Evolutionary conservation across 2,329 filamentous ascomycete species (phyloP).

Genomic region (Botrytis pseudocinerea): DNA sequence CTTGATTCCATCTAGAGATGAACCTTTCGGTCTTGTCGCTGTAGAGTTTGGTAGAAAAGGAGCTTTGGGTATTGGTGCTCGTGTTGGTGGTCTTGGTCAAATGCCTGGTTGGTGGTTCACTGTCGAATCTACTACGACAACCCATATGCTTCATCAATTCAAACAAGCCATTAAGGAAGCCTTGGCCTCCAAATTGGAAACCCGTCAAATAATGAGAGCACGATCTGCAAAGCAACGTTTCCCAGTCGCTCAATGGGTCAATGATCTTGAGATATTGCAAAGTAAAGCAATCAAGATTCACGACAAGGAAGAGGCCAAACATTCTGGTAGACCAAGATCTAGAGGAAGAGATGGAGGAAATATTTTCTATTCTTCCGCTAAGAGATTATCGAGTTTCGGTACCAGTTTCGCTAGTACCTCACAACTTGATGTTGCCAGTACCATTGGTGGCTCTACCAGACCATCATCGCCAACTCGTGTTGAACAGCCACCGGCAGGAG

Average conservation of each 20-base stretch:
- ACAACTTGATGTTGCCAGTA: slow-evolving; percentile 23
- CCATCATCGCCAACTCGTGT: slow-evolving; percentile 13
- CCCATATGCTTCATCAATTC: slow-evolving; percentile 65
- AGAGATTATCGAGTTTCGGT: slow-evolving; percentile 21
- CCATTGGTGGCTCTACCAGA: slow-evolving; percentile 9
- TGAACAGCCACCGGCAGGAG: slow-evolving; percentile 19
- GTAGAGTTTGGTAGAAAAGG: slow-evolving; percentile 70
- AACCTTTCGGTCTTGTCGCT: slow-evolving; percentile 68
- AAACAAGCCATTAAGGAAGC: slow-evolving; percentile 63
- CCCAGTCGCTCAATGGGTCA: slow-evolving; percentile 66
- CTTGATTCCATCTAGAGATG: slow-evolving; percentile 66
- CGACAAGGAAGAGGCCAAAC: slow-evolving; percentile 20
- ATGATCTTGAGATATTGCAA: slow-evolving; percentile 64
- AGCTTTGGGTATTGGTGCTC: slow-evolving; percentile 64
- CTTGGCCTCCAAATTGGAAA: slow-evolving; percentile 55
- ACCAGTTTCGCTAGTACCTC: slow-evolving; percentile 20
- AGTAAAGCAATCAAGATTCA: slow-evolving; percentile 53
- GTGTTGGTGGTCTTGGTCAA: slow-evolving; percentile 66
- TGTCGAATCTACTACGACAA: slow-evolving; percentile 63
- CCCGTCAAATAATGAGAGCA: slow-evolving; percentile 63
- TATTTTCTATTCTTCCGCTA: not conserved
- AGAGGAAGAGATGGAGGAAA: slow-evolving; percentile 21
- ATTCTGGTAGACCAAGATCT: slow-evolving; percentile 23
- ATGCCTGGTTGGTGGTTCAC: slow-evolving; percentile 75
- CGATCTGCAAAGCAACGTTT: slow-evolving; percentile 65